phyloP scores from a whole-genome alignment of 2,329 filamentous ascomycete species.

The Neofusicoccum laricinum region DNA sequence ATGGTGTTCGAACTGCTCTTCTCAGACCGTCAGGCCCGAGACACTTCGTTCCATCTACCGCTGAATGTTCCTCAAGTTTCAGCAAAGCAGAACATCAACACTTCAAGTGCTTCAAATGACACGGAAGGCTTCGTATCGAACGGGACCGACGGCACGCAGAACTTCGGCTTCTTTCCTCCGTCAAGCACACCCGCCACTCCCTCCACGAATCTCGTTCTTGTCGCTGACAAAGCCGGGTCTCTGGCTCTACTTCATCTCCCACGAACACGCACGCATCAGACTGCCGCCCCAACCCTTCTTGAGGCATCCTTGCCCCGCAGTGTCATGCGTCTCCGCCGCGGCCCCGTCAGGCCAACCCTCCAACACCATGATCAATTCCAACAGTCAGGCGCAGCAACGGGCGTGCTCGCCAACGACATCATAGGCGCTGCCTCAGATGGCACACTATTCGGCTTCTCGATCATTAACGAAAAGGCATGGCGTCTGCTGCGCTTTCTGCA shows the following conservation, averaged over 20 bases:
- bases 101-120: not conserved
- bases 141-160: not conserved
- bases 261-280: slow-evolving; percentile 21
- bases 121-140: not conserved
- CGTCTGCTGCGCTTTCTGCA: slow-evolving; percentile 71
- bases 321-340: slow-evolving; percentile 50
- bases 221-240: slow-evolving; percentile 33
- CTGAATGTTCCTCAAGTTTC: slow-evolving; percentile 17
- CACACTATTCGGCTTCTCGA: slow-evolving; percentile 56
- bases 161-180: not conserved
- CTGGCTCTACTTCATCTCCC: slow-evolving; percentile 31
- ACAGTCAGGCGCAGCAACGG: slow-evolving; percentile 24
- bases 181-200: not conserved
- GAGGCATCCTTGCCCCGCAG: slow-evolving; percentile 41
- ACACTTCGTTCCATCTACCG: slow-evolving; percentile 27
- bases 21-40: slow-evolving; percentile 29
- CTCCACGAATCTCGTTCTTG: slow-evolving; percentile 24
- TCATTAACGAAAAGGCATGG: slow-evolving; percentile 63
- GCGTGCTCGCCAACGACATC: slow-evolving; percentile 46
- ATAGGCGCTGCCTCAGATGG: slow-evolving; percentile 53
- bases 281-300: slow-evolving; percentile 36
- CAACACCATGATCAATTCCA: slow-evolving; percentile 23
- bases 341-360: slow-evolving; percentile 36
- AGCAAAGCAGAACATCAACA: not conserved
- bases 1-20: slow-evolving; percentile 25